These are phyloP conservation scores for Solioccasus polychromus DNA, from an alignment of 768 basidiomycete genomes.

Conservation along the genomic window DNA sequence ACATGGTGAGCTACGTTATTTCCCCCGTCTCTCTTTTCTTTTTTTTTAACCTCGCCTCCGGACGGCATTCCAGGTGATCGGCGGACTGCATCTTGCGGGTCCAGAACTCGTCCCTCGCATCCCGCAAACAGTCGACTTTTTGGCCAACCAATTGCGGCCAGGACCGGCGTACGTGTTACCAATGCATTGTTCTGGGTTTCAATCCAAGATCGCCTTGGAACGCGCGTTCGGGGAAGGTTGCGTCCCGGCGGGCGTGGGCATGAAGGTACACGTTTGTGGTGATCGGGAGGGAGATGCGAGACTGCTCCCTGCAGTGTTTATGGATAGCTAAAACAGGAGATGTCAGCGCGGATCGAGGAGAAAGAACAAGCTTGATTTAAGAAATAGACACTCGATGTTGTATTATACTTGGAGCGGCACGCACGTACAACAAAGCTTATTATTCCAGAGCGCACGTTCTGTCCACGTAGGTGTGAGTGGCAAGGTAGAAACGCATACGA, in stretches of 20 bases:
- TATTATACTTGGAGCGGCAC: no score
- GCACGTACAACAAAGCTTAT: no score
- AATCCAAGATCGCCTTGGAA: constrained; percentile 69
- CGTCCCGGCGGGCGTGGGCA: constrained; percentile 76
- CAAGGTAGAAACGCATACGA: no score
- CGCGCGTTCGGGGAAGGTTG: constrained; percentile 68
- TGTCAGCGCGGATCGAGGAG: no score
- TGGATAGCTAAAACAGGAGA: no score
- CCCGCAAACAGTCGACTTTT: constrained; percentile 65
- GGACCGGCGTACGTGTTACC: constrained; percentile 71
- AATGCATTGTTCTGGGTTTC: constrained; percentile 84
- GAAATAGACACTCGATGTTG: no score
- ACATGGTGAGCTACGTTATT: constrained; percentile 75
- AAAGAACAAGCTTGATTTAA: no score
- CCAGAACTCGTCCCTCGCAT: constrained; percentile 64
- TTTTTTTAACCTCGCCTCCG: neutral
- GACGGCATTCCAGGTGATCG: constrained; percentile 54
- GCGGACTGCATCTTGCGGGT: constrained; percentile 81
- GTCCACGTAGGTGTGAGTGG: no score
- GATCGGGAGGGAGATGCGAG: constrained; percentile 41
- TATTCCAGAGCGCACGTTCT: no score
- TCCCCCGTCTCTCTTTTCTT: neutral
- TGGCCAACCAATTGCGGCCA: constrained; percentile 57
- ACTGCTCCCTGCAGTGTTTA: constrained; percentile 19
- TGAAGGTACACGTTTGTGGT: constrained; percentile 57